Evolutionary conservation across 2,329 filamentous ascomycete species (phyloP).

Genomic region (Monilinia aucupariae): DNA sequence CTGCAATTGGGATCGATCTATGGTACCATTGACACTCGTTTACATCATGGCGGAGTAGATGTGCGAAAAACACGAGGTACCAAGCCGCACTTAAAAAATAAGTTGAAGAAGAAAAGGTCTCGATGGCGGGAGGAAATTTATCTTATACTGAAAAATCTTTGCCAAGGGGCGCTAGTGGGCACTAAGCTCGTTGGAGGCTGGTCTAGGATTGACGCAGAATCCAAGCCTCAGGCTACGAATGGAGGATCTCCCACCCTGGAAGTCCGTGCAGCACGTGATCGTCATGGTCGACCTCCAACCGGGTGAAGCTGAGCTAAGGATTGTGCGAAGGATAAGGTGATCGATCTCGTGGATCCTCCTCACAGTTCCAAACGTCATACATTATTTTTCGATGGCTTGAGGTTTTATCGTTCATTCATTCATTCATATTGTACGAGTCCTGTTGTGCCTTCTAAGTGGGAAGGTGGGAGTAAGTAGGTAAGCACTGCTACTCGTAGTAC

Average conservation of each 20-base stretch:
- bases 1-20: slow-evolving; percentile 63
- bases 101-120: not conserved
- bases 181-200: not conserved
- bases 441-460: too few relatives aligned
- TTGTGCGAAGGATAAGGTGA: too few relatives aligned
- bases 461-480: too few relatives aligned
- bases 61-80: slow-evolving; percentile 20
- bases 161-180: not conserved
- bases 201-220: not conserved
- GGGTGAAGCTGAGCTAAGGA: too few relatives aligned
- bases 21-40: slow-evolving; percentile 36
- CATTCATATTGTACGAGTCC: too few relatives aligned
- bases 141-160: not conserved
- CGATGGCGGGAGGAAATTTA: not conserved
- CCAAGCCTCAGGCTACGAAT: not conserved
- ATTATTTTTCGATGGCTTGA: too few relatives aligned
- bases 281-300: too few relatives aligned
- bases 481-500: too few relatives aligned
- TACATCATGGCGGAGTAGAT: slow-evolving; percentile 26
- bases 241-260: too few relatives aligned
- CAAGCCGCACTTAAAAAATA: slow-evolving; percentile 33
- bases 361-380: too few relatives aligned
- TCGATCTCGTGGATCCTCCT: too few relatives aligned
- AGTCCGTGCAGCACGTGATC: not conserved
- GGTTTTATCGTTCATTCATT: too few relatives aligned